Conservation (phyloP, 1,139 yeast species). For the Kluyveromyces sp. region DNA sequence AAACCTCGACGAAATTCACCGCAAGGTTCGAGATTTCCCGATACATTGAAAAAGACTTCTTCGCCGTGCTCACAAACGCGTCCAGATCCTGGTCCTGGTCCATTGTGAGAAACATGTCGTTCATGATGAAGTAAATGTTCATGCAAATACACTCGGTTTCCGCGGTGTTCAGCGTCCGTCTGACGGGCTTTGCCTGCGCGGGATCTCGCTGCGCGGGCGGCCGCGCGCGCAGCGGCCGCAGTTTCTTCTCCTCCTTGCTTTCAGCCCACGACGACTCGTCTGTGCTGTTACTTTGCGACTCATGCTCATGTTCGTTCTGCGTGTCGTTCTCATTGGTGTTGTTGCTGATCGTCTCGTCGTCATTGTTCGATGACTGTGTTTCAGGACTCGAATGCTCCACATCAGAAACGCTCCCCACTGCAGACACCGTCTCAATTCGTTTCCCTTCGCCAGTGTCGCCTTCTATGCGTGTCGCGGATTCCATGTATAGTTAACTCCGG, state of each 20-base stretch:
- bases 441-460: background rate
- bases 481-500: background rate
- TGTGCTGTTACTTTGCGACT: background rate
- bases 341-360: background rate
- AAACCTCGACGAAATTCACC: background rate
- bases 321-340: background rate
- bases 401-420: too few relatives aligned
- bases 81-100: background rate
- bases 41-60: background rate
- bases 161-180: background rate
- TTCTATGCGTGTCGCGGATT: background rate
- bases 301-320: background rate
- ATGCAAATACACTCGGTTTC: slow-evolving; percentile 1
- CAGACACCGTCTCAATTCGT: background rate
- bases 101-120: slow-evolving; percentile 2
- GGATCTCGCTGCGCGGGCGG: background rate
- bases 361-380: background rate
- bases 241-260: background rate
- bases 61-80: background rate
- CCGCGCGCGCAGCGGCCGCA: background rate
- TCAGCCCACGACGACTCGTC: too few relatives aligned
- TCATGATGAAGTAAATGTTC: slow-evolving; percentile 3
- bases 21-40: background rate
- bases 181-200: background rate
- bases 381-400: background rate